phyloP scores from a whole-genome alignment of 1,139 yeast species.

The Pichia sp. region DNA sequence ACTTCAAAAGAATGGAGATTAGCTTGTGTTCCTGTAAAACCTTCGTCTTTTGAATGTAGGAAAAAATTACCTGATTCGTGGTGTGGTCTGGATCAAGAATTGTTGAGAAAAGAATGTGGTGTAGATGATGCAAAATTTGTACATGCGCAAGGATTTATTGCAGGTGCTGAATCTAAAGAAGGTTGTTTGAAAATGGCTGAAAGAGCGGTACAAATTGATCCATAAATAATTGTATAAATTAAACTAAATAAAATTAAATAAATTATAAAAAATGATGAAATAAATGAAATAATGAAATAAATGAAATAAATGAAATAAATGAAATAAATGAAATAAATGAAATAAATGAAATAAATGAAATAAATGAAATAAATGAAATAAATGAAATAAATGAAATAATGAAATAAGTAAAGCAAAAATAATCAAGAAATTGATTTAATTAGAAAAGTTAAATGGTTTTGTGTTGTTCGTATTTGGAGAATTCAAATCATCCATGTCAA shows the following conservation, averaged over 20 bases:
- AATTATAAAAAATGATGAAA: too few species aligned
- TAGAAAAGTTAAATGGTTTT: too few species aligned
- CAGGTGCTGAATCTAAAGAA: slow-evolving; percentile 78
- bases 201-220: slow-evolving; percentile 9
- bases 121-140: slow-evolving; percentile 80
- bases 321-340: too few species aligned
- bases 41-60: slow-evolving; percentile 74
- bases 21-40: slow-evolving; percentile 73
- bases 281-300: too few species aligned
- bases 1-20: slow-evolving; percentile 74
- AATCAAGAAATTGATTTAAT: too few species aligned
- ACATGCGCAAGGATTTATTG: slow-evolving; percentile 95
- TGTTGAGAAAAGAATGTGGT: slow-evolving; percentile 61
- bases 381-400: too few species aligned
- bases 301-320: too few species aligned
- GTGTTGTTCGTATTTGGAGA: neutral
- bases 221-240: too few species aligned
- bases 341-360: too few species aligned
- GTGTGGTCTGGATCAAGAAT: slow-evolving; percentile 89
- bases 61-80: slow-evolving; percentile 78
- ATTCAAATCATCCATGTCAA: neutral
- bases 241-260: too few species aligned
- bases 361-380: too few species aligned
- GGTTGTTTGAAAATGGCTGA: slow-evolving; percentile 71
- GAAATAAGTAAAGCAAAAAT: too few species aligned